These are phyloP conservation scores for Daldinia decipiens DNA, from an alignment of 495 filamentous ascomycete genomes.

Conservation along the genomic window DNA sequence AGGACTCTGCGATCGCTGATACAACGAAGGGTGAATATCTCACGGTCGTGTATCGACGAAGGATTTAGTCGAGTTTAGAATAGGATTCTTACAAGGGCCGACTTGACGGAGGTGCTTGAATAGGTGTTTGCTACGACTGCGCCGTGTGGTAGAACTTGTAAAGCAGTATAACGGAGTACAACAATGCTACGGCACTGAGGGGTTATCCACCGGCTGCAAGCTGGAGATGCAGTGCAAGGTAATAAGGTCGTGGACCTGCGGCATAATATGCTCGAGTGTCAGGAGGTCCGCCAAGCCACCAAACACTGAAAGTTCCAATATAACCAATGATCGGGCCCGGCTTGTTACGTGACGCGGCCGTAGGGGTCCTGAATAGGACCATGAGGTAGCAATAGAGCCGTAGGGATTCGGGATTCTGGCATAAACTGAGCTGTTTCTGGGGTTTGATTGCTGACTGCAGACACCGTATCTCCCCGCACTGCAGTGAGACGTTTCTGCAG, in stretches of 20 bases:
- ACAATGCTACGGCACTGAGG: slow-evolving; percentile 1
- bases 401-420: slow-evolving; percentile 38
- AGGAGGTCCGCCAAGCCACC: slow-evolving; percentile 11
- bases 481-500: slow-evolving; percentile 39
- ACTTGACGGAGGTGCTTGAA: not conserved
- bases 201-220: slow-evolving; percentile 4
- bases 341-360: slow-evolving; percentile 34
- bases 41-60: slow-evolving; percentile 7
- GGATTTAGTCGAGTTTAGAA: not conserved
- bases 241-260: slow-evolving; percentile 21
- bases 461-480: slow-evolving; percentile 45
- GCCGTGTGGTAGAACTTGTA: not conserved
- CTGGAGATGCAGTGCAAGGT: slow-evolving; percentile 13
- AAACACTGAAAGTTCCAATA: slow-evolving; percentile 9
- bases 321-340: slow-evolving; percentile 18
- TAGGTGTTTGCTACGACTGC: not conserved
- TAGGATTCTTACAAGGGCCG: not conserved
- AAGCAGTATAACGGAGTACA: not conserved
- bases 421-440: slow-evolving; percentile 32
- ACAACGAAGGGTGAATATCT: slow-evolving; percentile 9
- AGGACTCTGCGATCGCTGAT: slow-evolving; percentile 42
- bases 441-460: slow-evolving; percentile 46
- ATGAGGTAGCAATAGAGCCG: slow-evolving; percentile 18
- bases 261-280: slow-evolving; percentile 11
- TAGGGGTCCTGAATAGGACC: slow-evolving; percentile 13